Percentiles rank a stretch among this genome's conserved stretches.
Evolutionary conservation across 1,284 basidiomycete genomes (phyloP).

Genomic region (Ganoderma boninense): DNA sequence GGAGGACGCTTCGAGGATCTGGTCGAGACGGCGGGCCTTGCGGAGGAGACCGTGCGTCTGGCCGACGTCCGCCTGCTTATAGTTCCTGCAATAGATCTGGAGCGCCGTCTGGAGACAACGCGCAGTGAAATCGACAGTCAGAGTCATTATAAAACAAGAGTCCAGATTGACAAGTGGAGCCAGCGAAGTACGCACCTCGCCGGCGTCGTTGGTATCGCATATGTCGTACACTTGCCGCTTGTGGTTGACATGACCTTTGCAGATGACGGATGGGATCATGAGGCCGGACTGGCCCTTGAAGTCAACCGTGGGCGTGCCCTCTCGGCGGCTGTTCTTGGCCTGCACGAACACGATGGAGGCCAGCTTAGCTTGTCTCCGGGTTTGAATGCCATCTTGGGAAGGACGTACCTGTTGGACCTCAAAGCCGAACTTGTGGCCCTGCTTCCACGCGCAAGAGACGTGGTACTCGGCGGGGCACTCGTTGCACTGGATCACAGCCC

Average conservation of each 20-base stretch:
- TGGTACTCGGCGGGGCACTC: constrained; percentile 88
- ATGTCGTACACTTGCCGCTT: constrained; percentile 80
- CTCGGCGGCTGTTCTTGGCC: constrained; percentile 79
- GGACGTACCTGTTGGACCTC: constrained; percentile 82
- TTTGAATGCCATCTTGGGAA: neutral
- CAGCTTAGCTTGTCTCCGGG: neutral
- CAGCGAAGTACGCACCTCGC: constrained; percentile 62
- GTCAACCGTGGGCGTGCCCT: constrained; percentile 70
- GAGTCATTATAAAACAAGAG: neutral
- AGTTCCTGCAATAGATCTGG: constrained; percentile 83
- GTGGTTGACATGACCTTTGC: constrained; percentile 80
- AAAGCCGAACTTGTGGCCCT: constrained; percentile 88
- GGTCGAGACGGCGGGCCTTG: constrained; percentile 85
- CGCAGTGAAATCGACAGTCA: neutral
- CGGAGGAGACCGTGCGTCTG: constrained; percentile 85
- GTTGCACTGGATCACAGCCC: constrained; percentile 85
- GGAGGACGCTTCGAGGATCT: constrained; percentile 52
- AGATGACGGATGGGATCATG: constrained; percentile 85
- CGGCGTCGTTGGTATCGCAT: constrained; percentile 85
- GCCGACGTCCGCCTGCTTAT: constrained; percentile 79
- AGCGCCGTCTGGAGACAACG: constrained; percentile 73
- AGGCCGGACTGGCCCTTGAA: constrained; percentile 90
- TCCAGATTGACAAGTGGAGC: neutral
- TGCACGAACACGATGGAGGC: constrained; percentile 39
- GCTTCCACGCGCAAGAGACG: constrained; percentile 89